Conservation (phyloP, 1,284 basidiomycete genomes). For the Waitea zeae region DNA sequence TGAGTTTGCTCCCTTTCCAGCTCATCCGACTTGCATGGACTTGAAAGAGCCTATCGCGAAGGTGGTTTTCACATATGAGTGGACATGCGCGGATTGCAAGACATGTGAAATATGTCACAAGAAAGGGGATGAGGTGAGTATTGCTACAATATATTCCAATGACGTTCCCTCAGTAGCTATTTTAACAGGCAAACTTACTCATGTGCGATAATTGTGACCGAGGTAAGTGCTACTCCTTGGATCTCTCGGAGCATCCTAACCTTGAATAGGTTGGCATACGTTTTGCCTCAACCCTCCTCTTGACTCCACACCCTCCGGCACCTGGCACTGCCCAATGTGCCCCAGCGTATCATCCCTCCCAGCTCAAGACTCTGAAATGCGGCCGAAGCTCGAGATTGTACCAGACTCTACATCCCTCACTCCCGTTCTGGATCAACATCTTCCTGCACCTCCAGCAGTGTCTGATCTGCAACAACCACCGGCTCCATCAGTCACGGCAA, state of each 20-base stretch:
- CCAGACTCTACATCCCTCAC: too few species aligned
- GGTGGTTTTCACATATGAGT: constrained; percentile 52
- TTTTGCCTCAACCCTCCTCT: constrained; percentile 72
- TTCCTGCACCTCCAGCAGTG: too few species aligned
- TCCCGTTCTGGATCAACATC: too few species aligned
- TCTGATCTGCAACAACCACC: too few species aligned
- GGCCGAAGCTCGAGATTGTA: too few species aligned
- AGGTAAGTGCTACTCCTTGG: constrained; percentile 24
- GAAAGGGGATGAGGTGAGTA: constrained; percentile 81
- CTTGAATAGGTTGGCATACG: constrained; percentile 70
- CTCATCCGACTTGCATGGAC: constrained; percentile 67
- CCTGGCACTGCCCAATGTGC: constrained; percentile 60
- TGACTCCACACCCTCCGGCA: constrained; percentile 51
- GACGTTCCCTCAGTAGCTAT: constrained; percentile 7
- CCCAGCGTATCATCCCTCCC: too few species aligned
- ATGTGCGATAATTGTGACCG: constrained; percentile 94
- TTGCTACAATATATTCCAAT: constrained; percentile 5
- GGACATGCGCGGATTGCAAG: constrained; percentile 92
- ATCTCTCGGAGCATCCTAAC: neutral
- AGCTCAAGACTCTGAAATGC: too few species aligned
- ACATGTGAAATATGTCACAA: constrained; percentile 76
- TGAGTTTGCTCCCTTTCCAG: too few species aligned
- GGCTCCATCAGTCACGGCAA: too few species aligned
- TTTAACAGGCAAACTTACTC: constrained; percentile 58
- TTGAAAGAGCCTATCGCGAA: constrained; percentile 31